A percentile compares a stretch with the other conserved stretches of the same genome.
Evolutionary conservation across 495 filamentous ascomycete genomes (phyloP).

Genomic region (Talaromyces thailandensis): DNA sequence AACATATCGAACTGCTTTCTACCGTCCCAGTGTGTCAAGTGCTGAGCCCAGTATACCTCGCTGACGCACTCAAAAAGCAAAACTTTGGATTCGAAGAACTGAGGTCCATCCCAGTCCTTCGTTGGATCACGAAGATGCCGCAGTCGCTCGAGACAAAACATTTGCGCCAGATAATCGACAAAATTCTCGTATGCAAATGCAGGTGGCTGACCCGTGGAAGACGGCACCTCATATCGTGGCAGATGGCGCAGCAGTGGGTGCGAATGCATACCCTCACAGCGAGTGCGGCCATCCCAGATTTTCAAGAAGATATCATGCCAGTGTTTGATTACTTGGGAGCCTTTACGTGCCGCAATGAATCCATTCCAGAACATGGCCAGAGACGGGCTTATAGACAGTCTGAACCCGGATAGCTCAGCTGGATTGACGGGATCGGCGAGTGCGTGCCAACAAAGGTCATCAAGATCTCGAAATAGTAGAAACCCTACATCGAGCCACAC

Average conservation of each 20-base stretch:
- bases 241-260: constrained; percentile 1
- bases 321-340: background rate
- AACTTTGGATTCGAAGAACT: background rate
- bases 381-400: background rate
- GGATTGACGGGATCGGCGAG: constrained; percentile 11
- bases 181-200: background rate
- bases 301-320: background rate
- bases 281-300: background rate
- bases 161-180: background rate
- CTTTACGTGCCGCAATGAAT: background rate
- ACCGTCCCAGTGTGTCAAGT: constrained; percentile 1
- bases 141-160: background rate
- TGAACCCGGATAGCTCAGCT: constrained; percentile 7
- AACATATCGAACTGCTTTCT: constrained; percentile 8
- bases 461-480: constrained; percentile 12
- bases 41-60: constrained; percentile 1
- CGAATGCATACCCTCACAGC: background rate
- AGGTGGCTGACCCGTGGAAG: background rate
- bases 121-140: background rate
- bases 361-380: background rate
- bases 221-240: background rate
- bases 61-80: background rate
- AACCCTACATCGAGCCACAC: constrained; percentile 17
- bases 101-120: background rate
- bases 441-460: constrained; percentile 13